Base-by-base conservation (phyloP, 1,139 yeast genomes). In the Yamadazyma atmosphaerica region DNA sequence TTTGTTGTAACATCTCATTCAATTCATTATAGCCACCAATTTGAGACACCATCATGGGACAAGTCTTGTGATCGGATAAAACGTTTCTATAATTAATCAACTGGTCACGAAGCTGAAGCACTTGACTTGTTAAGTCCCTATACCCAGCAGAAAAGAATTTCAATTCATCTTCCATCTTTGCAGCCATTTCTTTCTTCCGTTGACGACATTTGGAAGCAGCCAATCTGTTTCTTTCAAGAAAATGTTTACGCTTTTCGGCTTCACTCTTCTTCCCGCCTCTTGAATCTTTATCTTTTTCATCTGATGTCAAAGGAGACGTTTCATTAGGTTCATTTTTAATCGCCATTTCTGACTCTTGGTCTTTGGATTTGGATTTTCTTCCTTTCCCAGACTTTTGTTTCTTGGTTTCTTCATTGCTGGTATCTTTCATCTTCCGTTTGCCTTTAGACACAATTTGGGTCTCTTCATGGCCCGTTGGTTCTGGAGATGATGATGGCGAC, bases 121-220 rank as follows among this genome's bases (percentile, higher is more conserved):
- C 77, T 45, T 86, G 86, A 3, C 69, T 63, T 13, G 81, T 75
- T 39, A 89, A 64, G 35, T 79, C 79, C 29, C 84, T 77, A 60
- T 87, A 89, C 41, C 90, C 94, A 11, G 74, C 61, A 15, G 87
- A 75, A 58, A 81, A 87, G 51, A 77, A 83, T 24, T 72, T 73
- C 60, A 77, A 72, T 56, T 89, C 95, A 34, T 75, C 80, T 58
- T 90, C 95, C 78, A 92, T 83, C 49, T 83, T 85, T 42, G 79
- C 83, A 32, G 88, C 77, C 72, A 86, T 84, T 57, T 87, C 90
- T 65, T 94, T 92, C 73, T 92, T 94, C 38, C 97, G 78, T 61
- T 87, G 95, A 42, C 99, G 79, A 67, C 98, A 94, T 61, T 89
- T 90, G 28, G 94, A 81, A 0, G 98, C 98, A 0, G 99, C 99